Percentiles rank a stretch among this genome's conserved stretches.
These are phyloP conservation scores for Cyanidium caldarium DNA, from an alignment of 23 red algal genomes.

Conservation along the genomic window DNA sequence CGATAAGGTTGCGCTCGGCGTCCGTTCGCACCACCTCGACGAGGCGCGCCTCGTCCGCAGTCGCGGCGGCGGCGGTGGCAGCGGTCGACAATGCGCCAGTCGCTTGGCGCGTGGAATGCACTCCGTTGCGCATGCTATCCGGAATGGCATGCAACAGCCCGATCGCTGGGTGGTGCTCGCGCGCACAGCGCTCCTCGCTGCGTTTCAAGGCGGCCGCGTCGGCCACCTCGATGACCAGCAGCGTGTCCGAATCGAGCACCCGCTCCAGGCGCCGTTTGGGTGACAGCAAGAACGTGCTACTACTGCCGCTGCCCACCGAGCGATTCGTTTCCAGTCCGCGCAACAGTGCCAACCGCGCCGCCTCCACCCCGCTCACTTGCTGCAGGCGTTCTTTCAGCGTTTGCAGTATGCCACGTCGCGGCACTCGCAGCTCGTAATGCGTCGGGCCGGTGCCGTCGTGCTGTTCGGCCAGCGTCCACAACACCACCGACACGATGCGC, in stretches of 20 bases:
- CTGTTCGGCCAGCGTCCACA: background rate
- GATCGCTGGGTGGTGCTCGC: background rate
- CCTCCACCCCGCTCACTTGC: background rate
- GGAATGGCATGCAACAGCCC: background rate
- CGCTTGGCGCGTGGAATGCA: too few relatives aligned
- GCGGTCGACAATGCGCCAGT: too few relatives aligned
- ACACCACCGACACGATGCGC: background rate
- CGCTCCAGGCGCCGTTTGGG: background rate
- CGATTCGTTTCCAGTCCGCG: background rate
- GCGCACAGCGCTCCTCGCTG: background rate
- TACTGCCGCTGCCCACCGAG: too few relatives aligned
- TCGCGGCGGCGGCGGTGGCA: background rate
- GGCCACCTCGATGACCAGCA: background rate
- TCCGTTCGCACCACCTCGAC: background rate
- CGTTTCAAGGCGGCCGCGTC: background rate
- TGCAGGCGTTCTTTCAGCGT: conserved; percentile 1
- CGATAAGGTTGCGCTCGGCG: background rate
- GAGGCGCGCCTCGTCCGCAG: background rate
- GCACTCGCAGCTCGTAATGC: background rate
- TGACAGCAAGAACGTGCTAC: background rate
- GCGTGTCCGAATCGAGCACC: background rate
- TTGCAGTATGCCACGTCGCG: background rate
- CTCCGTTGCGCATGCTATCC: background rate
- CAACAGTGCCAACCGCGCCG: background rate
- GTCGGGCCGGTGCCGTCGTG: background rate